phyloP scores from a whole-genome alignment of 345 rosid genomes.

The Turnera subulata region DNA sequence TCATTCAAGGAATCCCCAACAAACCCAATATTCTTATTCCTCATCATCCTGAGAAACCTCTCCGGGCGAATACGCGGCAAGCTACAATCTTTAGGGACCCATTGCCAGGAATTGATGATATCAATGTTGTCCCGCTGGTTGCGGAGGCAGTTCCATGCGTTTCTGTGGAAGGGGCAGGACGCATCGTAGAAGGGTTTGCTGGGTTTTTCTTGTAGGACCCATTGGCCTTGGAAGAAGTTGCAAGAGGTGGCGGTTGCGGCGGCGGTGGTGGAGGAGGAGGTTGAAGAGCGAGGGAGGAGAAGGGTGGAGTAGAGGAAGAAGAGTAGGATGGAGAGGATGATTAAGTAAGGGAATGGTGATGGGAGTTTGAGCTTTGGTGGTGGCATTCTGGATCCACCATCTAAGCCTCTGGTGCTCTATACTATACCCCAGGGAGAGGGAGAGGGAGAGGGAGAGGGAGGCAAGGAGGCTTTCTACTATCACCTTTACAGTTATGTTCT shows the following conservation, averaged over 20 bases:
- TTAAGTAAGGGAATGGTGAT: slow-evolving; percentile 39
- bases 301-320: slow-evolving; percentile 45
- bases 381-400: slow-evolving; percentile 37
- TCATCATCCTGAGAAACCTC: slow-evolving; percentile 54
- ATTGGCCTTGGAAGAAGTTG: slow-evolving; percentile 67
- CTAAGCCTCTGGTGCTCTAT: neutral
- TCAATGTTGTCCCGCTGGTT: slow-evolving; percentile 67
- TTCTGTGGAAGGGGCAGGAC: slow-evolving; percentile 89
- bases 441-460: too few relatives aligned
- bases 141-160: slow-evolving; percentile 84
- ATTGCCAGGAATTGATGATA: slow-evolving; percentile 71
- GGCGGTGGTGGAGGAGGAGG: slow-evolving; percentile 14
- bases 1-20: slow-evolving; percentile 91
- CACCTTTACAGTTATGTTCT: too few relatives aligned
- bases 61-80: slow-evolving; percentile 57
- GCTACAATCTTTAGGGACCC: slow-evolving; percentile 67
- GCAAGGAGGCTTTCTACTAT: too few relatives aligned
- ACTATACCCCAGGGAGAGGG: too few relatives aligned
- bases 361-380: slow-evolving; percentile 58
- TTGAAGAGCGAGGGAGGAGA: slow-evolving; percentile 31
- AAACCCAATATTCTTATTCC: slow-evolving; percentile 74
- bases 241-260: slow-evolving; percentile 36
- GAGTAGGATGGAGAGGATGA: slow-evolving; percentile 49
- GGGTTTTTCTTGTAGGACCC: slow-evolving; percentile 44
- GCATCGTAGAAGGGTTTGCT: slow-evolving; percentile 55